These are phyloP conservation scores for Blastocystis hominis DNA, from an alignment of 352 stramenopile species.

Conservation along the genomic window DNA sequence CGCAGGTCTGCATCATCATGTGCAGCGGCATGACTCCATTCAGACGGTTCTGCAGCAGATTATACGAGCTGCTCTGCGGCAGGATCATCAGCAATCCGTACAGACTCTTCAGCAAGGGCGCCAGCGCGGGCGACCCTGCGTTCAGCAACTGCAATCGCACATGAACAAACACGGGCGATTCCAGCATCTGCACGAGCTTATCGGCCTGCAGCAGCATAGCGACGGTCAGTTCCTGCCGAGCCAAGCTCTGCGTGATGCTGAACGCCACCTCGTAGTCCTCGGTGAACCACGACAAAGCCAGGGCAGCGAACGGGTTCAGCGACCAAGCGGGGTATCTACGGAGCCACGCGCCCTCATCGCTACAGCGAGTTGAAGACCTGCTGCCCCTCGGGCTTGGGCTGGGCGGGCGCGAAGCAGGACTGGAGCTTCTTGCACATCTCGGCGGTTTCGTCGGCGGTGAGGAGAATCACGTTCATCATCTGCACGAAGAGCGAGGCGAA, in stretches of 20 bases:
- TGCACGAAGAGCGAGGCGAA: constrained; percentile 97
- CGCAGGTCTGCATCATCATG: constrained; percentile 2
- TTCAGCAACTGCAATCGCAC: constrained; percentile 93
- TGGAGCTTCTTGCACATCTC: constrained; percentile 10
- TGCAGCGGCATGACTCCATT: constrained; percentile 36
- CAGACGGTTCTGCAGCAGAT: constrained; percentile 38
- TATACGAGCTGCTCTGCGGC: constrained; percentile 45
- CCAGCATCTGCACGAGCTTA: constrained; percentile 95
- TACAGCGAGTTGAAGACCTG: constrained; percentile 32
- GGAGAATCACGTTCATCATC: constrained; percentile 94
- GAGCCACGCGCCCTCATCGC: no score
- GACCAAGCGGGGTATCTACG: constrained; percentile 73
- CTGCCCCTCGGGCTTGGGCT: constrained; percentile 60
- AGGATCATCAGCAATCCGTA: constrained; percentile 57
- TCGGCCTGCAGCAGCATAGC: constrained; percentile 98
- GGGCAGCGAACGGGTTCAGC: constrained; percentile 82
- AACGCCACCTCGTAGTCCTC: constrained; percentile 93
- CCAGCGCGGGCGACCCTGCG: background rate
- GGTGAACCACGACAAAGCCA: constrained; percentile 87
- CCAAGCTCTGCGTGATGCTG: constrained; percentile 87
- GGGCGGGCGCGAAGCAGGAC: constrained; percentile 71
- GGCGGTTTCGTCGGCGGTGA: constrained; percentile 85
- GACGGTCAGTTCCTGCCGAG: constrained; percentile 87
- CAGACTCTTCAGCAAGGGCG: constrained; percentile 52
- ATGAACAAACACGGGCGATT: constrained; percentile 97